phyloP scores from a whole-genome alignment of 108 stramenopile genomes.

The Hondaea fermentalgiana region DNA sequence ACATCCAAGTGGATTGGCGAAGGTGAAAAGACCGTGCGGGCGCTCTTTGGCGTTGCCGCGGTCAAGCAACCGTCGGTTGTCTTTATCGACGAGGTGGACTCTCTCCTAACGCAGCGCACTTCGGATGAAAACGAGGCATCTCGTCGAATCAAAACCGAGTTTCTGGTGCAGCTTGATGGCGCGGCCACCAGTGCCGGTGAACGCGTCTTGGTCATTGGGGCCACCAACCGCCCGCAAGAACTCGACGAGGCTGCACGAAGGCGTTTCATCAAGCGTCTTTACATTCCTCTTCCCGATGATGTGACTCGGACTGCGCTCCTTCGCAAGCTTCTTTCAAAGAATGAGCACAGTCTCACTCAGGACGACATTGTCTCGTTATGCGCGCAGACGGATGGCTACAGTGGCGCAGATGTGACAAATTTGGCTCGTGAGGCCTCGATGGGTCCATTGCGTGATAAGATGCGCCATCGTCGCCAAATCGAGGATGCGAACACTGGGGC shows the following conservation, averaged over 20 bases:
- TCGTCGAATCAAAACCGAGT: constrained; percentile 84
- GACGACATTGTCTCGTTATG: constrained; percentile 22
- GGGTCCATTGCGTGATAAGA: constrained; percentile 80
- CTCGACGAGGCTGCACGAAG: constrained; percentile 97
- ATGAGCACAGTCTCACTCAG: constrained; percentile 58
- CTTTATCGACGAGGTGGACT: constrained; percentile 94
- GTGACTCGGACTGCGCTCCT: constrained; percentile 65
- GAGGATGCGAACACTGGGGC: neutral
- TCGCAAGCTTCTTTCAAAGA: constrained; percentile 66
- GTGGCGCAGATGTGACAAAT: constrained; percentile 82
- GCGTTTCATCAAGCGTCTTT: constrained; percentile 64
- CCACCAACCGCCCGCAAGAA: constrained; percentile 95
- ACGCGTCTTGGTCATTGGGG: constrained; percentile 88
- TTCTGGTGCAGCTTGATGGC: constrained; percentile 83
- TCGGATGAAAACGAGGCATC: constrained; percentile 87
- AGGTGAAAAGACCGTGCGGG: constrained; percentile 90
- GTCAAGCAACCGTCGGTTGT: constrained; percentile 80
- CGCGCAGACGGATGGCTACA: constrained; percentile 66
- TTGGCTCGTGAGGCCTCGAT: constrained; percentile 84
- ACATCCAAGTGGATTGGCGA: constrained; percentile 99
- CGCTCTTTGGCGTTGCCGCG: constrained; percentile 89
- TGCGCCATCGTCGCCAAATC: neutral
- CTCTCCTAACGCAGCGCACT: constrained; percentile 76
- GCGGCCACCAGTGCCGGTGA: constrained; percentile 64
- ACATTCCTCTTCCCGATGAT: constrained; percentile 85